phyloP scores from a whole-genome alignment of 1,284 basidiomycete species.

The Hymenochaete sp. region DNA sequence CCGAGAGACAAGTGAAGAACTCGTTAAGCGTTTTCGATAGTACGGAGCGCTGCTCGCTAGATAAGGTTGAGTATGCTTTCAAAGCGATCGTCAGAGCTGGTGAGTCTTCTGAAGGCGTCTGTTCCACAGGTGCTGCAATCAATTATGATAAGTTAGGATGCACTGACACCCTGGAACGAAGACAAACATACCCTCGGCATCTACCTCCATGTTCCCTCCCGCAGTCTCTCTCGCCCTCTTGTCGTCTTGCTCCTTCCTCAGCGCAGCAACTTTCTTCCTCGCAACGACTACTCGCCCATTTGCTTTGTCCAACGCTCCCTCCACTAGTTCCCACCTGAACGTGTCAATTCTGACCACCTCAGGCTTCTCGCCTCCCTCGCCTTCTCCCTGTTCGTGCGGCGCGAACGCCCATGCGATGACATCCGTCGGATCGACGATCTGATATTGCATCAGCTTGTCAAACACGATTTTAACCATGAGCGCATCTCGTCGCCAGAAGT shows the following conservation, averaged over 20 bases:
- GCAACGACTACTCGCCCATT: conserved; percentile 78
- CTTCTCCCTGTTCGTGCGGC: conserved; percentile 30
- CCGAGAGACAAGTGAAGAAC: conserved; percentile 56
- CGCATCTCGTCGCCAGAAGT: conserved; percentile 74
- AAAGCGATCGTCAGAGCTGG: conserved; percentile 59
- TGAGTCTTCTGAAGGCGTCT: conserved; percentile 45
- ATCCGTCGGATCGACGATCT: conserved; percentile 91
- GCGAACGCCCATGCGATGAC: conserved; percentile 83
- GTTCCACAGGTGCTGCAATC: conserved; percentile 29
- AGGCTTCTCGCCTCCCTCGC: too few relatives aligned
- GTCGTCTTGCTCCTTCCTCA: conserved; percentile 84
- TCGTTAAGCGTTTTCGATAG: conserved; percentile 60
- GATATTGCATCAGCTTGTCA: conserved; percentile 98
- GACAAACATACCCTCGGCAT: conserved; percentile 49
- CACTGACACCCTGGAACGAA: background rate
- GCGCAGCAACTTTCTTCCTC: conserved; percentile 56
- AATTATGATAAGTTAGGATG: background rate
- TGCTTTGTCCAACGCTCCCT: conserved; percentile 78
- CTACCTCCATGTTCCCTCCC: conserved; percentile 59
- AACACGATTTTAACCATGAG: conserved; percentile 89
- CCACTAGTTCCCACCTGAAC: conserved; percentile 77
- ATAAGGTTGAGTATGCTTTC: conserved; percentile 64
- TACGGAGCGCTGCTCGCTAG: conserved; percentile 64
- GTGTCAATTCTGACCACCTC: conserved; percentile 38
- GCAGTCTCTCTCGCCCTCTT: conserved; percentile 67